Conservation (phyloP, 2,329 filamentous ascomycete species). For the Neocatenulostroma microsporum region DNA sequence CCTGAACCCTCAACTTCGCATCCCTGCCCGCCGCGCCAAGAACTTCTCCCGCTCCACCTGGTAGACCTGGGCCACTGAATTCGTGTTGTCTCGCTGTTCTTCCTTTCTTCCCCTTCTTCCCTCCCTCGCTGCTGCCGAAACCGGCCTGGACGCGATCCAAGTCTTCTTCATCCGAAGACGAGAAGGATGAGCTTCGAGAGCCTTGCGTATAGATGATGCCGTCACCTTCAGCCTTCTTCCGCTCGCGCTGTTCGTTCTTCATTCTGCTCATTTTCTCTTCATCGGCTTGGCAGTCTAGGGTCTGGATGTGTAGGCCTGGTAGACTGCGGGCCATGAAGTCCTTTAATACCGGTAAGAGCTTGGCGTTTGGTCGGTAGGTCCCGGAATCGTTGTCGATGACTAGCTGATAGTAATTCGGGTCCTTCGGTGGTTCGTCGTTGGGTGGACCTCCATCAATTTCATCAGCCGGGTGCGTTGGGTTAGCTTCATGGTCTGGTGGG, state of each 20-base stretch:
- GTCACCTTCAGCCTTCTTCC: slow-evolving; percentile 58
- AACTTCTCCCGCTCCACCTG: neutral
- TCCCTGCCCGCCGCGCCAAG: slow-evolving; percentile 6
- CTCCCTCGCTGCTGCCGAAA: neutral
- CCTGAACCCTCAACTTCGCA: slow-evolving; percentile 7
- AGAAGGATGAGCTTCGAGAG: slow-evolving; percentile 40
- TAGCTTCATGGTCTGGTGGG: slow-evolving; percentile 30
- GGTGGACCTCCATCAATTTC: slow-evolving; percentile 43
- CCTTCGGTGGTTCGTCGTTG: slow-evolving; percentile 38
- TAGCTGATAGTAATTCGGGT: slow-evolving; percentile 65
- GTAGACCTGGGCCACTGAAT: no score
- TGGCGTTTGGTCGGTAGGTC: slow-evolving; percentile 81
- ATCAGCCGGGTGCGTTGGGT: slow-evolving; percentile 46
- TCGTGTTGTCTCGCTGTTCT: no score
- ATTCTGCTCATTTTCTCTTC: slow-evolving; percentile 64
- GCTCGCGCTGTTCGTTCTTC: slow-evolving; percentile 66
- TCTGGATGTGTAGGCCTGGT: slow-evolving; percentile 65
- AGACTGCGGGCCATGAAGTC: slow-evolving; percentile 65
- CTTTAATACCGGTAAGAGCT: slow-evolving; percentile 63
- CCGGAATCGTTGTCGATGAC: slow-evolving; percentile 93
- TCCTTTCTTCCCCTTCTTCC: neutral
- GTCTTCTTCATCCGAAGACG: slow-evolving; percentile 51
- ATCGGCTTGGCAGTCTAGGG: slow-evolving; percentile 64
- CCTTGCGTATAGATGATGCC: slow-evolving; percentile 49
- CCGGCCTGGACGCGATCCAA: slow-evolving; percentile 37